Conservation (phyloP, 169 alveolate genomes). For the Plasmodium gaboni region DNA sequence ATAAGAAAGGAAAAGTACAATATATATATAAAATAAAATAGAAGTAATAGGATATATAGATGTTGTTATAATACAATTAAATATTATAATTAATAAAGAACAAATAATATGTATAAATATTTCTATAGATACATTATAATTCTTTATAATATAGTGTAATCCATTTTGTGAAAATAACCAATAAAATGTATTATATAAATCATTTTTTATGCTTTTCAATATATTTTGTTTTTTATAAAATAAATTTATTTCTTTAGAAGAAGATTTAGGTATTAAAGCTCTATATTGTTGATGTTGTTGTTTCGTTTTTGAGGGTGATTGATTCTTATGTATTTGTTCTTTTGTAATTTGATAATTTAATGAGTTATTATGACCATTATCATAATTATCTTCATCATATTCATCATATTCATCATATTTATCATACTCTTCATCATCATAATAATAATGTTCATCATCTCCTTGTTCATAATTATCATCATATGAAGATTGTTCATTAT, state of each 20-base stretch:
- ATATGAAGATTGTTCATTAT: too few species aligned
- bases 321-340: too few species aligned
- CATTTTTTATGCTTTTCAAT: constrained; percentile 19
- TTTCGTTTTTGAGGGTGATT: not conserved
- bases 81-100: not conserved
- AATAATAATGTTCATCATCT: too few species aligned
- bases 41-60: constrained; percentile 1
- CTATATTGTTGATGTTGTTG: not conserved
- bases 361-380: too few species aligned
- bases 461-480: too few species aligned
- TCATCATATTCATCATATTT: too few species aligned
- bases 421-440: too few species aligned
- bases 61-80: not conserved
- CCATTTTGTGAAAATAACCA: constrained; percentile 44
- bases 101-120: constrained; percentile 17
- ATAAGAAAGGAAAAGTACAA: not conserved
- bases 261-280: not conserved
- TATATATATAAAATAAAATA: not conserved
- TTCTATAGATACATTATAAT: constrained; percentile 22
- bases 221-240: not conserved
- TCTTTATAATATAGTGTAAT: constrained; percentile 16
- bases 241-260: constrained; percentile 3
- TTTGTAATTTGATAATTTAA: too few species aligned
- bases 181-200: constrained; percentile 11
- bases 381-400: too few species aligned